These are phyloP conservation scores for Drosera capensis DNA, from an alignment of 148 eudicot genomes.

Conservation along the genomic window DNA sequence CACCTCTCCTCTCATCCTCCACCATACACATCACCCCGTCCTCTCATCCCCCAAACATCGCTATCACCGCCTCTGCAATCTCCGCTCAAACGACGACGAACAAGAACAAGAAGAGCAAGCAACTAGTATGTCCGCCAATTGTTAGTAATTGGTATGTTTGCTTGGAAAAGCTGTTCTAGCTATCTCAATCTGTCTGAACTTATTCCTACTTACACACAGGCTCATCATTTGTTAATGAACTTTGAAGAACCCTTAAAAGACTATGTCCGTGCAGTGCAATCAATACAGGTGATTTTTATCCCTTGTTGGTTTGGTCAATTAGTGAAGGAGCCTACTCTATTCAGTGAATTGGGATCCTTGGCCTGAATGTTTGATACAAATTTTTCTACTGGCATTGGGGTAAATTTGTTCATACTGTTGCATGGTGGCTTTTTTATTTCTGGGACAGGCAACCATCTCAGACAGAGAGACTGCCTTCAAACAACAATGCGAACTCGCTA, in stretches of 20 bases:
- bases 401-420: background rate
- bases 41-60: too few species aligned
- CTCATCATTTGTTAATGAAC: slow-evolving; percentile 76
- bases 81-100: too few species aligned
- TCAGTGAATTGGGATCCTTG: background rate
- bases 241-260: slow-evolving; percentile 97
- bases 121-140: too few species aligned
- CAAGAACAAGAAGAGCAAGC: too few species aligned
- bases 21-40: too few species aligned
- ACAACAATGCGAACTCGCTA: slow-evolving; percentile 82
- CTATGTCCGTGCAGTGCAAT: slow-evolving; percentile 93
- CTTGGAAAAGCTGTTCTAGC: background rate
- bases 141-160: background rate
- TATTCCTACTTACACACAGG: slow-evolving; percentile 25
- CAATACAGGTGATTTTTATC: slow-evolving; percentile 56
- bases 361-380: too few species aligned
- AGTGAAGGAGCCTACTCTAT: background rate
- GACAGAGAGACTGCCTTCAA: slow-evolving; percentile 91
- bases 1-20: too few species aligned
- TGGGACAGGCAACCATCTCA: slow-evolving; percentile 68
- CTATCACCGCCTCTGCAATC: too few species aligned
- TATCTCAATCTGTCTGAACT: background rate
- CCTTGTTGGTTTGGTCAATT: background rate
- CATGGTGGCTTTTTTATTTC: background rate
- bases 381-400: background rate